Evolutionary conservation across 495 filamentous ascomycete species (phyloP), one percentile per base, ranked within the genome.

Genomic region (Hamigera avellanea): DNA sequence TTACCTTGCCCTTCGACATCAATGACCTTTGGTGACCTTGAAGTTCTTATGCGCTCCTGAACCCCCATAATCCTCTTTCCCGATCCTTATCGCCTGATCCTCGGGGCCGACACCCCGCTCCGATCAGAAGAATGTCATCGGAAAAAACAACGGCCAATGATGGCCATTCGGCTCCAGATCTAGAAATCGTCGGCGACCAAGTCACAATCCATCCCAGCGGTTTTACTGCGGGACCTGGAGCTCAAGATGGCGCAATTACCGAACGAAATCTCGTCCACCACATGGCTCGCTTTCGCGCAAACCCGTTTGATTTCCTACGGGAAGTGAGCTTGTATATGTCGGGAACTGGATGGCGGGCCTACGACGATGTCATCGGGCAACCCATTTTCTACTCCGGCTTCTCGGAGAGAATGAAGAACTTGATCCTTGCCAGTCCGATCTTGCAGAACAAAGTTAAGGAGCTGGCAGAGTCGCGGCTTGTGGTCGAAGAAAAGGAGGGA

Each of bases 311-410:
- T 39, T 95, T 95, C 58, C 76, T 98, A 21, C 82, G 87, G 39
- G 89, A 98, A 65, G 80, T 96, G 41, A 84, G 79, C 37, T 66
- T 93, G 30, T 83, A 95, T 56, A 80, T 95, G 43, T 85, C 81
- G 4, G 91, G 91, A 35, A 80, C 80, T 2, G 87, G 86, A 37
- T 98, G 91, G 91, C 78, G 91, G 36, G 81, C 81, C 41, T 98
- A 98, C 66, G 85, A 95, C 55, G 66, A 82, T 36, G 70, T 85
- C 43, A 76, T 95, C 44, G 91, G 91, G 9, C 89, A 94, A 56
- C 83, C 85, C 0, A 80, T 95, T 25, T 96, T 87, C 67, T 96
- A 95, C 54, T 61, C 78, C 5, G 91, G 91, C 13, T 98, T 93
- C 59, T 77, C 77, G 25, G 91, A 95, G 41, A 75, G 83, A 29